Evolutionary conservation across 108 stramenopile species (phyloP).

Genomic region (Skeletonema marinoi): DNA sequence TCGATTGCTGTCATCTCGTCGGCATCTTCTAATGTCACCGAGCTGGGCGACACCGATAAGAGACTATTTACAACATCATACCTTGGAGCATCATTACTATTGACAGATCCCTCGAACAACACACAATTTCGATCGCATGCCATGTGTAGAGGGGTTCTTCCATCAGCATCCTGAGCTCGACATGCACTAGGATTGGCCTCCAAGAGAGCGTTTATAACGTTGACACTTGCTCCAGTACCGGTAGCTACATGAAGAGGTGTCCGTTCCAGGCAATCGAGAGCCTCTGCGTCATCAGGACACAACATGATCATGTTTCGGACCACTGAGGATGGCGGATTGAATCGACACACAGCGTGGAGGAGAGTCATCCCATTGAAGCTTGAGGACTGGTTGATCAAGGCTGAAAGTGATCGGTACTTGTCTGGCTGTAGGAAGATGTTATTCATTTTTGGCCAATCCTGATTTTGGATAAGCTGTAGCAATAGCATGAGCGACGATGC

Average conservation of each 20-base stretch:
- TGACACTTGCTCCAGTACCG: slow-evolving; percentile 62
- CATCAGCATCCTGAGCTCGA: slow-evolving; percentile 52
- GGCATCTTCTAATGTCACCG: neutral
- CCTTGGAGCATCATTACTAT: neutral
- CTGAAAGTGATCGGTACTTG: neutral
- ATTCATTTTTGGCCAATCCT: neutral
- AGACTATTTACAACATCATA: neutral
- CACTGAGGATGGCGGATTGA: slow-evolving; percentile 13
- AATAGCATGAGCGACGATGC: neutral
- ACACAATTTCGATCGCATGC: slow-evolving; percentile 16
- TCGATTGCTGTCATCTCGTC: neutral
- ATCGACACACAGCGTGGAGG: neutral
- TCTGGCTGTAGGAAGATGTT: neutral
- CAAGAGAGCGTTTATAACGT: slow-evolving; percentile 53
- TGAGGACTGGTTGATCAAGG: neutral
- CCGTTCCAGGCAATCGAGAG: slow-evolving; percentile 55
- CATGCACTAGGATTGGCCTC: slow-evolving; percentile 58
- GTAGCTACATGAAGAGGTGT: slow-evolving; percentile 73
- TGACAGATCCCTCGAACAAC: neutral
- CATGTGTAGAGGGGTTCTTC: slow-evolving; percentile 72
- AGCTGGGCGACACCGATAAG: neutral
- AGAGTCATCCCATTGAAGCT: neutral
- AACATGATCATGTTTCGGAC: slow-evolving; percentile 44
- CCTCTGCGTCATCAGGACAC: slow-evolving; percentile 56
- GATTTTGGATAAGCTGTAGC: neutral